phyloP scores from a whole-genome alignment of 352 stramenopile genomes.

The Aphanomyces astaci region DNA sequence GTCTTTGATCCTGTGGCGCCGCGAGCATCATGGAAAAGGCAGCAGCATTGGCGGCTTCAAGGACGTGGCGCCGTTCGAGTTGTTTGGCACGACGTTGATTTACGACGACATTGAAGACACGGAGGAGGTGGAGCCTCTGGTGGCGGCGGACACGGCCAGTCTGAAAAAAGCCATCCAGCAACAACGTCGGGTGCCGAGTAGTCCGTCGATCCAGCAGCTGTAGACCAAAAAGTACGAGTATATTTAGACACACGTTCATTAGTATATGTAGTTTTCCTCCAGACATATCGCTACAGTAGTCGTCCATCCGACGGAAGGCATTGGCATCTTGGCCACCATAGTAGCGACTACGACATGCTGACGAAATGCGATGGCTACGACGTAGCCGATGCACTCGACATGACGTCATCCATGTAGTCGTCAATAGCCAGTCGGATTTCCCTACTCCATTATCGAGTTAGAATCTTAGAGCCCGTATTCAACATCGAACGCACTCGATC shows the following conservation, averaged over 20 bases:
- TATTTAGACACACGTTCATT: too few relatives aligned
- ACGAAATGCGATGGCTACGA: too few relatives aligned
- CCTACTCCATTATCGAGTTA: conserved; percentile 32
- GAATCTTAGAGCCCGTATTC: too few relatives aligned
- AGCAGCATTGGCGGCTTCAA: background rate
- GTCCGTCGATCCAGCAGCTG: background rate
- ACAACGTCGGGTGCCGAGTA: background rate
- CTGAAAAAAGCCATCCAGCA: background rate
- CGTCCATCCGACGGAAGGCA: too few relatives aligned
- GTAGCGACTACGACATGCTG: too few relatives aligned
- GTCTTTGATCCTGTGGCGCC: conserved; percentile 17
- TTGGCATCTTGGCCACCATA: too few relatives aligned
- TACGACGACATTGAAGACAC: conserved; percentile 18
- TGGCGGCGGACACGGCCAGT: background rate
- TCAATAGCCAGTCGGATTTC: conserved; percentile 54
- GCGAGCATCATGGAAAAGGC: background rate
- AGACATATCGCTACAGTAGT: too few relatives aligned
- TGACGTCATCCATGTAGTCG: conserved; percentile 47
- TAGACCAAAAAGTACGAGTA: background rate
- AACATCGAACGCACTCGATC: conserved; percentile 38
- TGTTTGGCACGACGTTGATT: conserved; percentile 20
- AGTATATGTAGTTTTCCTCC: too few relatives aligned
- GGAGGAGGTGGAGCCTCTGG: conserved; percentile 15
- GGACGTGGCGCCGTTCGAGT: conserved; percentile 10
- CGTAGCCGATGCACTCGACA: too few relatives aligned